phyloP scores from a whole-genome alignment of 768 basidiomycete species.

The Mrakia blollopis region DNA sequence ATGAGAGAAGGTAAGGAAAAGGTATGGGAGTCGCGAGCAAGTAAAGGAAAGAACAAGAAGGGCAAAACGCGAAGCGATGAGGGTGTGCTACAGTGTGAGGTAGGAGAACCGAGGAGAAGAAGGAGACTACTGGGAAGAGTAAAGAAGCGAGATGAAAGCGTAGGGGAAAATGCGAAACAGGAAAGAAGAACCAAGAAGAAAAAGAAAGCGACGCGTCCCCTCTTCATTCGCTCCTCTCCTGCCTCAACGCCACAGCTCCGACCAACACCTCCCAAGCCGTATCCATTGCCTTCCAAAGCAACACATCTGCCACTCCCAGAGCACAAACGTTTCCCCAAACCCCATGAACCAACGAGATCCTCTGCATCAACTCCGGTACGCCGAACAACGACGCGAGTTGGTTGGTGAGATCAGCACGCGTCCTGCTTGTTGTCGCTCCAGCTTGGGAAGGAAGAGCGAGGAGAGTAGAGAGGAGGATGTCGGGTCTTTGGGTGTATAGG shows the following conservation, averaged over 20 bases:
- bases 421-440: neutral
- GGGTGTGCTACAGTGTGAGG: neutral
- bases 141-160: neutral
- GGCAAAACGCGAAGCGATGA: neutral
- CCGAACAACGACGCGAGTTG: conserved; percentile 4
- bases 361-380: neutral
- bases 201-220: neutral
- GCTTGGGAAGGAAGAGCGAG: conserved; percentile 9
- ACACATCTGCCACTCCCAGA: conserved; percentile 19
- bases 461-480: conserved; percentile 27
- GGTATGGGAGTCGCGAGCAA: neutral
- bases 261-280: conserved; percentile 30
- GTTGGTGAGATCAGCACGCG: conserved; percentile 21
- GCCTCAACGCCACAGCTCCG: conserved; percentile 22
- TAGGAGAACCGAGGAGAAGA: neutral
- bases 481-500: conserved; percentile 32
- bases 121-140: neutral
- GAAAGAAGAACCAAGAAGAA: neutral
- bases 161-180: too few species aligned
- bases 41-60: neutral
- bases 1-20: neutral
- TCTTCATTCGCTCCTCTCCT: neutral
- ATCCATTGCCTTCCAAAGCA: conserved; percentile 30
- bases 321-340: conserved; percentile 30
- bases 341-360: conserved; percentile 23